phyloP scores from a whole-genome alignment of 106 monocot species.

The Phalaenopsis equestris region DNA sequence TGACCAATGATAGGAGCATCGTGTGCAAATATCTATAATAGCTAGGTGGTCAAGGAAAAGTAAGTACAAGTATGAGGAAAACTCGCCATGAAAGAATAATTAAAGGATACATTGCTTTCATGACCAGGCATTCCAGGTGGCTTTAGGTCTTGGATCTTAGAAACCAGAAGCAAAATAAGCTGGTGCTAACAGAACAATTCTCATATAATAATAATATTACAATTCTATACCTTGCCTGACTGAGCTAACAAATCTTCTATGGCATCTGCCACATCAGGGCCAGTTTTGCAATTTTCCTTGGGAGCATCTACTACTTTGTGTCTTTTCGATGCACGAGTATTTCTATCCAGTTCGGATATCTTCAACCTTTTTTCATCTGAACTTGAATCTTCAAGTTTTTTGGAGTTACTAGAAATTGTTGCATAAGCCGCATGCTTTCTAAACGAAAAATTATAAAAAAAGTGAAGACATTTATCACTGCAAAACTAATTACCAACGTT shows the following conservation, averaged over 20 bases:
- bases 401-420: conserved; percentile 7
- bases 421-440: conserved; percentile 1
- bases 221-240: conserved; percentile 61
- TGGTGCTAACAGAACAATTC: not conserved
- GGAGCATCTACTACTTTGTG: conserved; percentile 21
- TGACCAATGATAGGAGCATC: conserved; percentile 41
- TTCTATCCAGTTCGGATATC: conserved; percentile 19
- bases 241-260: conserved; percentile 87
- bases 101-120: conserved; percentile 69
- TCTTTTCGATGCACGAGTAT: conserved; percentile 25
- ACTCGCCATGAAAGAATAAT: not conserved
- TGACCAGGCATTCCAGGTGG: conserved; percentile 26
- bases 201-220: not conserved
- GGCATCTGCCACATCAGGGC: conserved; percentile 80
- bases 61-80: not conserved
- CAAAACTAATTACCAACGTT: conserved; percentile 25
- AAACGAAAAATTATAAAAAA: not conserved
- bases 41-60: conserved; percentile 26
- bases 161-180: conserved; percentile 2
- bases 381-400: conserved; percentile 24
- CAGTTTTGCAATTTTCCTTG: conserved; percentile 18
- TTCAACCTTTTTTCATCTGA: conserved; percentile 36
- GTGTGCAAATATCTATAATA: conserved; percentile 50
- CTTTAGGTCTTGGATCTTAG: conserved; percentile 49
- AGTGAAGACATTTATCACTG: not conserved